Evolutionary conservation across 805 yeast species (phyloP).

Genomic region (Metschnikowia reukaufii): DNA sequence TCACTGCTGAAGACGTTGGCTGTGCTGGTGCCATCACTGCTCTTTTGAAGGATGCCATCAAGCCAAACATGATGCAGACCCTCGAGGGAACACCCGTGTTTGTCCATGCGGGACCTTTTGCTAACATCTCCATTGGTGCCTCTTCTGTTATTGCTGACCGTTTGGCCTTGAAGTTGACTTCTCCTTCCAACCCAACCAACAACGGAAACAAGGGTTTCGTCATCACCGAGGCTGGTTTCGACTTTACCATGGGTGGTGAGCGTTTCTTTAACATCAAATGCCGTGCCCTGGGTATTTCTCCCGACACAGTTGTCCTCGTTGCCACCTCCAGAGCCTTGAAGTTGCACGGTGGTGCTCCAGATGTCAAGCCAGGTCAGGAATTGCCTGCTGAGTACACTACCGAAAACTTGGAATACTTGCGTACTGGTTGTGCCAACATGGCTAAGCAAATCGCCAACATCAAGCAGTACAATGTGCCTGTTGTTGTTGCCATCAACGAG

Average conservation of each 20-base stretch:
- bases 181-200: constrained; percentile 45
- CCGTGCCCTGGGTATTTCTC: constrained; percentile 82
- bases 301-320: constrained; percentile 89
- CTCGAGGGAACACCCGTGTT: constrained; percentile 96
- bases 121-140: constrained; percentile 96
- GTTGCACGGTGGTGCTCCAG: constrained; percentile 96
- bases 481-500: constrained; percentile 90
- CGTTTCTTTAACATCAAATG: constrained; percentile 95
- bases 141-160: constrained; percentile 92
- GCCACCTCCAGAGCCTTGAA: constrained; percentile 97
- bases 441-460: constrained; percentile 89
- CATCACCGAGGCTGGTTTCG: constrained; percentile 97
- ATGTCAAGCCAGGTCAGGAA: constrained; percentile 89
- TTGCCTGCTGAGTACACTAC: constrained; percentile 77
- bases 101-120: constrained; percentile 98
- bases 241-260: constrained; percentile 99
- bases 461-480: constrained; percentile 82
- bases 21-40: constrained; percentile 96
- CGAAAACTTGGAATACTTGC: constrained; percentile 78
- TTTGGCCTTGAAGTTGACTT: constrained; percentile 84
- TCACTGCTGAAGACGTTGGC: constrained; percentile 93
- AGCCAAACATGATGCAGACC: constrained; percentile 96
- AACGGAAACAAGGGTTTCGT: constrained; percentile 70
- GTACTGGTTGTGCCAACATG: constrained; percentile 81
- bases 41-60: constrained; percentile 90